Evolutionary conservation across 257 asterid genomes (phyloP).

Genomic region (Solanum pimpinellifolium): DNA sequence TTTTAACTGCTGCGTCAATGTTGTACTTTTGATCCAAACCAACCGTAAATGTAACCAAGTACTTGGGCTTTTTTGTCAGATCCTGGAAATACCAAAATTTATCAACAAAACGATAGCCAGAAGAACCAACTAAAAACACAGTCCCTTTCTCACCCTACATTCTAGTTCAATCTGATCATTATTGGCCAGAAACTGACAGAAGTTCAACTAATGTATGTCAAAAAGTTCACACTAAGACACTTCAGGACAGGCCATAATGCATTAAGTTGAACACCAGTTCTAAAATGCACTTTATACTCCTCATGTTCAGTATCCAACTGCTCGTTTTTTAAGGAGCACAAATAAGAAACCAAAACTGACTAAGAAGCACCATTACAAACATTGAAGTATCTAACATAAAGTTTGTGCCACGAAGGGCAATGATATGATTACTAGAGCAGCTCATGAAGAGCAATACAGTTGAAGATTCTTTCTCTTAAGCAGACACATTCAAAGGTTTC

Average conservation of each 20-base stretch:
- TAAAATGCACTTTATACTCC: background rate
- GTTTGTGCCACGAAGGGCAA: background rate
- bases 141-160: background rate
- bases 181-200: background rate
- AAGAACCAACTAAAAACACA: background rate
- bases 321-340: background rate
- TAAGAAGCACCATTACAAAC: background rate
- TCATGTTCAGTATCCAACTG: background rate
- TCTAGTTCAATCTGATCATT: background rate
- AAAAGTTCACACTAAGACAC: background rate
- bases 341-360: background rate
- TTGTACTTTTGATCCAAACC: constrained; percentile 71
- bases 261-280: background rate
- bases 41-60: constrained; percentile 88
- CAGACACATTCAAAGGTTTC: background rate
- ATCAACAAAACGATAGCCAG: background rate
- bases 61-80: constrained; percentile 80
- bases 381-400: background rate
- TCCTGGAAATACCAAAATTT: constrained; percentile 46
- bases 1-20: constrained; percentile 76
- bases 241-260: background rate
- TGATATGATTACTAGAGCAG: background rate
- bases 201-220: background rate
- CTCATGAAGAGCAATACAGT: background rate
- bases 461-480: background rate